Base-by-base conservation (phyloP, 495 filamentous ascomycete genomes). In the Aspergillus nidulans region DNA sequence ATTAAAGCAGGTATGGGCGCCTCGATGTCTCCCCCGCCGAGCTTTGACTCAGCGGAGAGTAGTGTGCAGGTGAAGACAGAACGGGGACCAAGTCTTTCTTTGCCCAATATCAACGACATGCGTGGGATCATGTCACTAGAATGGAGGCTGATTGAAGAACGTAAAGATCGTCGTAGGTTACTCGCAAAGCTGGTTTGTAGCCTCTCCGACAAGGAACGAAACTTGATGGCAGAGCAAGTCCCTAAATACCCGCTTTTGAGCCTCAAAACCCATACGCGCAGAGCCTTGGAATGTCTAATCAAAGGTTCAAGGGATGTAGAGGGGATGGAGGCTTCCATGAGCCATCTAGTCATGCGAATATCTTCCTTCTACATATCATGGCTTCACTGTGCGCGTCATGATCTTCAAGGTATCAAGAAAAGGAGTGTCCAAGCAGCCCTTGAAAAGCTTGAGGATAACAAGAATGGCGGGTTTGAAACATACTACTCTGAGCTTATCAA, bases 281-380 rank as follows among this genome's bases (percentile, higher is more conserved):
- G 9, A 12, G 63, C 61, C 15, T 23, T 66, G 19, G 52, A 50
- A 19, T n/a, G 13, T 41, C 25, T 70, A 18, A 25, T 38, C 1
- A 26, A 59, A 12, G 18, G 47, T n/a, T 20, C 55, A 46, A 13
- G 49, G 5, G 42, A 12, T 8, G 36, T 69, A 6, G 23, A 15
- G 9, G 54, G 55, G n/a, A 28, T 64, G 30, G 53, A 58, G 21
- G n/a, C 50, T 3, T 12, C 21, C 1, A 49, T 62, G 16, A 62
- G 53, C 13, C 21, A 47, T 10, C 16, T 59, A 3, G 46, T 68
- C 19, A 70, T 76, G 66, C 66, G 68, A 2, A 58, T 67, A 6
- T 65, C 66, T 1, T 57, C 64, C 13, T 61, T 74, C 45, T 75
- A 66, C 34, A 65, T 78, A 20, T 72, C 69, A 16, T 78, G 72